Conservation (phyloP, 768 basidiomycete species). For the Lactarius hatsudake region DNA sequence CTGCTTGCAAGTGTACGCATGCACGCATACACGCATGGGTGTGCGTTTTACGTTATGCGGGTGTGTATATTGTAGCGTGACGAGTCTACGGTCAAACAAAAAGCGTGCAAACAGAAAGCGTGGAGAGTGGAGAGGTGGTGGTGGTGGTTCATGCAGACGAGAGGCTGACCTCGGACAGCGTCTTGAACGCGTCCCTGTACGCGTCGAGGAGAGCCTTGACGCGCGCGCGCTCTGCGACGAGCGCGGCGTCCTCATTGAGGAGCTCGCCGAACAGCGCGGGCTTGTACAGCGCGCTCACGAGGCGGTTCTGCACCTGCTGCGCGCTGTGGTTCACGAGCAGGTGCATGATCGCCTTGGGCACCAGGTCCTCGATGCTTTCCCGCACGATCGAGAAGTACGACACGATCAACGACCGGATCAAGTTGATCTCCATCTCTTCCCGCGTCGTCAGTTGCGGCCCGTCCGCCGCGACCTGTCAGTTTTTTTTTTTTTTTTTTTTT, state of each 20-base stretch:
- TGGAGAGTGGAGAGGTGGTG: neutral
- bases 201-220: conserved; percentile 95
- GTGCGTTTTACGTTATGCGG: too few relatives aligned
- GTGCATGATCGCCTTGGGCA: conserved; percentile 99
- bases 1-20: too few relatives aligned
- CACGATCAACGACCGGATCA: conserved; percentile 92
- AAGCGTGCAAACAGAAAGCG: neutral
- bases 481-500: too few relatives aligned
- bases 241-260: conserved; percentile 91
- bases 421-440: conserved; percentile 95
- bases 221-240: conserved; percentile 89
- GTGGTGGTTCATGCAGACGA: conserved; percentile 46
- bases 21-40: too few relatives aligned
- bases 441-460: conserved; percentile 64
- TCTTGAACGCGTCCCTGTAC: conserved; percentile 93
- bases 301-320: conserved; percentile 92
- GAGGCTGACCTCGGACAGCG: conserved; percentile 75
- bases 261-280: conserved; percentile 89
- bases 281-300: conserved; percentile 94
- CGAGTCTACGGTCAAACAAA: too few relatives aligned
- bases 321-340: conserved; percentile 95
- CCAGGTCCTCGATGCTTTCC: conserved; percentile 93
- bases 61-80: too few relatives aligned
- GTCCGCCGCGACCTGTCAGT: conserved; percentile 46
- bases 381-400: conserved; percentile 96